These are phyloP conservation scores for Lasiosphaeris hirsuta DNA, from an alignment of 495 filamentous ascomycete genomes.

Conservation along the genomic window DNA sequence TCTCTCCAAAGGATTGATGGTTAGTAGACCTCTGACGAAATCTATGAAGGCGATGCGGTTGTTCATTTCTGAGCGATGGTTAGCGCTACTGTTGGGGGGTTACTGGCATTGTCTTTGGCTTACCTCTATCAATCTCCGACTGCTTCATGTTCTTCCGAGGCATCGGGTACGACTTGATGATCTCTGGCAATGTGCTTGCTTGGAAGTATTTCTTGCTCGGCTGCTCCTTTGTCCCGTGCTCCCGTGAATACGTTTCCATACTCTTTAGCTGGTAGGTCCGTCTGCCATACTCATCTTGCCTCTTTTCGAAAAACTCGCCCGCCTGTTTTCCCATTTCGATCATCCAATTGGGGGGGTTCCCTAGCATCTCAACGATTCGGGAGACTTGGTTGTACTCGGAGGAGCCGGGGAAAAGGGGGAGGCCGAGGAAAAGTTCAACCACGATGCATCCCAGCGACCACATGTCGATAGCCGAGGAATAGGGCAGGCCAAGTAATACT, in stretches of 20 bases:
- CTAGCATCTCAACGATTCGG: conserved; percentile 97
- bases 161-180: conserved; percentile 96
- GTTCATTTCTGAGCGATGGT: conserved; percentile 73
- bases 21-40: conserved; percentile 92
- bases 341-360: conserved; percentile 97
- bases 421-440: conserved; percentile 92
- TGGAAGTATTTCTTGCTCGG: conserved; percentile 99
- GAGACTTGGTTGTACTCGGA: conserved; percentile 99
- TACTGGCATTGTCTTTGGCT: conserved; percentile 16
- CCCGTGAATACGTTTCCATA: conserved; percentile 94
- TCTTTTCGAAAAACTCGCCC: conserved; percentile 96
- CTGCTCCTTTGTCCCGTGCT: conserved; percentile 94
- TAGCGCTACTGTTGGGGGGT: background rate
- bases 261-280: conserved; percentile 89
- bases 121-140: conserved; percentile 92
- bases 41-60: conserved; percentile 99
- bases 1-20: conserved; percentile 92
- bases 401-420: conserved; percentile 94
- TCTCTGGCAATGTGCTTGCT: conserved; percentile 88
- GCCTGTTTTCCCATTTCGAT: conserved; percentile 98
- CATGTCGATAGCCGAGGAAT: conserved; percentile 99
- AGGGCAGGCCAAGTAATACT: conserved; percentile 88
- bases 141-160: conserved; percentile 99
- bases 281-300: conserved; percentile 82
- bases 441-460: conserved; percentile 99